Evolutionary conservation across 2,329 filamentous ascomycete species (phyloP).

Genomic region (Aspergillus luchuensis): DNA sequence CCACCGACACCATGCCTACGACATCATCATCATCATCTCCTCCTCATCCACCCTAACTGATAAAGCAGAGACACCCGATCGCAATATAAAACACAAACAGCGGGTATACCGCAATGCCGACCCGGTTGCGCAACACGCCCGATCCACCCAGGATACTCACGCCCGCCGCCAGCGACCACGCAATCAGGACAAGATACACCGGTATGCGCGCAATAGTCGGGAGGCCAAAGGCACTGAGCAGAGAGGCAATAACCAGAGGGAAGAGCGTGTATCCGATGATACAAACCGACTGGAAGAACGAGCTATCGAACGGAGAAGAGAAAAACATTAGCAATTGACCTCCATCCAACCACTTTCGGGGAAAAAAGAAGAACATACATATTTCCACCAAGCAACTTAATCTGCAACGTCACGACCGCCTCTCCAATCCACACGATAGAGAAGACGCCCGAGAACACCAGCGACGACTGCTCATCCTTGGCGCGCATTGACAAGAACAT

Average conservation of each 20-base stretch:
- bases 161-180: constrained; percentile 92
- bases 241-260: constrained; percentile 87
- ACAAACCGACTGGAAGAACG: constrained; percentile 95
- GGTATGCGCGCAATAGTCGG: constrained; percentile 82
- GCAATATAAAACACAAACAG: constrained; percentile 93
- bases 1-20: not conserved
- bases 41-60: constrained; percentile 63
- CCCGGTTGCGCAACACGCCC: constrained; percentile 91
- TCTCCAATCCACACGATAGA: constrained; percentile 96
- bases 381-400: constrained; percentile 92
- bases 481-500: constrained; percentile 84
- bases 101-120: constrained; percentile 91
- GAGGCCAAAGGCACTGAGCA: constrained; percentile 81
- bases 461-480: constrained; percentile 74
- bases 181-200: constrained; percentile 82
- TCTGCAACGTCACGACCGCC: constrained; percentile 95
- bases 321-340: constrained; percentile 21
- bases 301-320: constrained; percentile 56
- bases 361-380: constrained; percentile 68
- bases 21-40: too few relatives aligned
- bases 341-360: not conserved
- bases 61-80: constrained; percentile 93
- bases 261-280: constrained; percentile 99
- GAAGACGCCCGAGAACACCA: constrained; percentile 95
- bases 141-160: constrained; percentile 95